phyloP scores from a whole-genome alignment of 371 early-diverging fungal species.

The Parasitella parasitica region DNA sequence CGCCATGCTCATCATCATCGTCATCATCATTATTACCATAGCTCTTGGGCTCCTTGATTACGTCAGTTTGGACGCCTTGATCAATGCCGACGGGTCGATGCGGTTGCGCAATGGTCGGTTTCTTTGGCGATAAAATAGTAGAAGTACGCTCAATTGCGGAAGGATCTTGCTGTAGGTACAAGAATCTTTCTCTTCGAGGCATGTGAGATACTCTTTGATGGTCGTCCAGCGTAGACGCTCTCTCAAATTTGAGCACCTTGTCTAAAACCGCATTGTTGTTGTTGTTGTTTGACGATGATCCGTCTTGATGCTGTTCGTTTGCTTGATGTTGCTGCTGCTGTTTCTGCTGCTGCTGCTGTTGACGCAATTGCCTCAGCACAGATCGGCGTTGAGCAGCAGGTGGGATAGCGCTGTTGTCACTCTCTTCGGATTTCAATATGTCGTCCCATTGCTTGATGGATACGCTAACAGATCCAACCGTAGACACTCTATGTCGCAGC shows the following conservation, averaged over 20 bases:
- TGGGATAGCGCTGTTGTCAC: not conserved
- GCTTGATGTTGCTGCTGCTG: slow-evolving; percentile 18
- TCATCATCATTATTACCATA: not conserved
- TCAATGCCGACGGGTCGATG: slow-evolving; percentile 17
- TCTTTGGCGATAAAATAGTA: not conserved
- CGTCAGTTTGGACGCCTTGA: slow-evolving; percentile 27
- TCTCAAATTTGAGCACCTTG: slow-evolving; percentile 49
- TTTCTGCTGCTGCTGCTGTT: too few relatives aligned
- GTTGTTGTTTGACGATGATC: not conserved
- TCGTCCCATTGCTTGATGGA: slow-evolving; percentile 47
- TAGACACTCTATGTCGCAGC: slow-evolving; percentile 21
- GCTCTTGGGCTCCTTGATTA: not conserved
- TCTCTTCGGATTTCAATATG: slow-evolving; percentile 24
- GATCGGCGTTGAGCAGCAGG: slow-evolving; percentile 29
- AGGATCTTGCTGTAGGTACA: slow-evolving; percentile 44
- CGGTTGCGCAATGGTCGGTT: not conserved
- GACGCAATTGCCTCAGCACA: slow-evolving; percentile 18
- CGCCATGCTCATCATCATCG: slow-evolving; percentile 27
- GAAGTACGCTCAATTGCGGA: slow-evolving; percentile 32
- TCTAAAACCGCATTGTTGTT: slow-evolving; percentile 38
- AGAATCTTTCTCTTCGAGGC: slow-evolving; percentile 41
- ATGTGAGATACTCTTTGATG: slow-evolving; percentile 35
- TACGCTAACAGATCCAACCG: slow-evolving; percentile 38
- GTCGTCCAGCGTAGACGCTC: slow-evolving; percentile 43
- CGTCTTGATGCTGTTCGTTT: not conserved